Percentiles rank a stretch among this genome's conserved stretches.
These are phyloP conservation scores for Ceriops tagal DNA, from an alignment of 345 rosid genomes.

Conservation along the genomic window DNA sequence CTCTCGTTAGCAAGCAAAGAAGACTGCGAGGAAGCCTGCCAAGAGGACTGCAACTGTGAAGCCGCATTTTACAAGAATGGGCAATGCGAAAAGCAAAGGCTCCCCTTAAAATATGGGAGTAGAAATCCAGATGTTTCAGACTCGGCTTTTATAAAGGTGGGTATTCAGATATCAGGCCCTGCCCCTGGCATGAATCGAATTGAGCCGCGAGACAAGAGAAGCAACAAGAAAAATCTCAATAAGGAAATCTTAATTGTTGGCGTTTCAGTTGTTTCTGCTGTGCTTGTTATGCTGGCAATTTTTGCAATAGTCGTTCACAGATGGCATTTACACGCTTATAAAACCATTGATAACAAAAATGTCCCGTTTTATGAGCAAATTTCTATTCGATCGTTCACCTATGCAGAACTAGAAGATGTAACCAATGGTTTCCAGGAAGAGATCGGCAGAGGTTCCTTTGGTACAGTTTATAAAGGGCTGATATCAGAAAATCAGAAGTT, in stretches of 20 bases:
- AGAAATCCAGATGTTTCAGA: background rate
- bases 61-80: constrained; percentile 16
- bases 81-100: constrained; percentile 24
- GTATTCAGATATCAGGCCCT: background rate
- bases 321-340: constrained; percentile 10
- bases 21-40: constrained; percentile 20
- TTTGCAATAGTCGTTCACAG: constrained; percentile 8
- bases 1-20: background rate
- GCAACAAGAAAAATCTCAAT: background rate
- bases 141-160: constrained; percentile 23
- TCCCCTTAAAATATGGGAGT: constrained; percentile 30
- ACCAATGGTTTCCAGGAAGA: constrained; percentile 29
- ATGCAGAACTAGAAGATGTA: constrained; percentile 14
- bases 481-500: background rate
- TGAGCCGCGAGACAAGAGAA: background rate
- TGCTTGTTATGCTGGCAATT: constrained; percentile 1
- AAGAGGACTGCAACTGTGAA: constrained; percentile 30
- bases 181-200: background rate
- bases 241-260: constrained; percentile 1
- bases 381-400: constrained; percentile 17
- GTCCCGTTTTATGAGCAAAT: background rate
- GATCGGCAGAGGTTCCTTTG: constrained; percentile 34
- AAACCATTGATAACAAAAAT: background rate
- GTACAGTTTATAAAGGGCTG: constrained; percentile 27
- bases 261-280: background rate